Base-by-base conservation (phyloP, 345 rosid genomes). In the Eutrema japonicum region DNA sequence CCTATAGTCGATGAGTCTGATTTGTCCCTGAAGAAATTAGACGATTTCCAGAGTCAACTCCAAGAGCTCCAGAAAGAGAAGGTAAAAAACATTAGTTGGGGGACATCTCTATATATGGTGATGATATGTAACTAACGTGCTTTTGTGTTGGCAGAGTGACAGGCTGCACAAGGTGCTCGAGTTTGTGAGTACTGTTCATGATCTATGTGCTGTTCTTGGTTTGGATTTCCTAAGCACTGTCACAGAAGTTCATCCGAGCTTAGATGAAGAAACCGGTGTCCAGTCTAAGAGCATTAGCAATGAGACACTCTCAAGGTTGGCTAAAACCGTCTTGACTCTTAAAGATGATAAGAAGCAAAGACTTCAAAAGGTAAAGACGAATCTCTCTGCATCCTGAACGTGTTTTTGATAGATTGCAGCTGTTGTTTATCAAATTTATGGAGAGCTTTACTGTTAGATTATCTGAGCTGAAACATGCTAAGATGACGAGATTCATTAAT, bases 31-130 rank as follows among this genome's bases (percentile, higher is more conserved):
- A 90, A 85, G 81, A 96, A 84, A 79, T 77, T 95, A 51, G 88
- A 95, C 37, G 91, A 87, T 83, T 90, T 84, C 84, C 90, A 89
- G 12, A 82, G 81, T 36, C 92, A 82, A 66, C 95, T 96, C 79
- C 96, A 86, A 77, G 97, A 92, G 78, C 99, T 96, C 70, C 92
- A 96, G 70, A 92, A 88, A 66, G 97, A 96, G 83, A 96, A 96
- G 96, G 99, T 92, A 80, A 70, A 26, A 52, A 11, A 5, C 27
- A 5, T 46, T 62, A 40, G 61, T 63, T 52, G 14, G 12, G 14
- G 12, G 62, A 64, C 43, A 42, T 46, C 48, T 73, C 32, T 4
- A 12, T 47, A 33, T 22, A 13, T 9, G 30, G 64, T 22, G 10
- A 43, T 33, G 40, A 16, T 54, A 63, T 73, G 57, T 43, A 26